Base-by-base conservation (phyloP, 2,329 filamentous ascomycete species). In the Ascochyta rabiei region DNA sequence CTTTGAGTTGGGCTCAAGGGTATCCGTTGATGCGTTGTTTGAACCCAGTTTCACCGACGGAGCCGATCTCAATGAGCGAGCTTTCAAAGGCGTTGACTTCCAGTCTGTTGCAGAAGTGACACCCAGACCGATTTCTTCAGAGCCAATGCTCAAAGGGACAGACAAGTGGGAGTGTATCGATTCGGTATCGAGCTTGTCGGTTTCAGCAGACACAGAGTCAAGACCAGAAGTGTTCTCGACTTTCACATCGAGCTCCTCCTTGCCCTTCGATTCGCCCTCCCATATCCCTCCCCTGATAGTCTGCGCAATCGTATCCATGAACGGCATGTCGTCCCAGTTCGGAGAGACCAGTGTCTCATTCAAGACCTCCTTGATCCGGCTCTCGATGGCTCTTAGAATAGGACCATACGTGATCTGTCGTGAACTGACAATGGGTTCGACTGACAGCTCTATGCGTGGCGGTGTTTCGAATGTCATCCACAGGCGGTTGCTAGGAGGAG, bases 391-490 rank as follows among this genome's bases (percentile, higher is more conserved):
- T 44, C 92, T 86, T 12, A 98, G 82, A 50, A 99, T 95, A 55
- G 96, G 84, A 1, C 89, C 90, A 74, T 96, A 98, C 0, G 95
- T 98, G 61, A 99, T 96, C 72, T 98, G 93, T 53, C 93, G 86
- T 13, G 92, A 89, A 77, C 93, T 96, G 45, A 99, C 92, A 63
- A 99, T 93, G 3, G 95, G 95, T 72, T 98, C 92, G 38, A 98
- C 91, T n/a, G 86, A 86, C 82, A 97, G 87, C 58, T 96, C 92
- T 79, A 99, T 89, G 70, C 93, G 93, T 16, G 95, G 95, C 82
- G 92, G 90, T n/a, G 86, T 86, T 71, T 96, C 90, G 70, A 99
- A 99, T 0, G 92, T 89, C 63, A 98, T 86, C 95, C 95, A 99
- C n/a, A 96, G 75, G 35, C 95, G 86, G 73, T 99, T 99, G 75